These are phyloP conservation scores for Daedalea quercina DNA, from an alignment of 768 basidiomycete genomes.

Conservation along the genomic window DNA sequence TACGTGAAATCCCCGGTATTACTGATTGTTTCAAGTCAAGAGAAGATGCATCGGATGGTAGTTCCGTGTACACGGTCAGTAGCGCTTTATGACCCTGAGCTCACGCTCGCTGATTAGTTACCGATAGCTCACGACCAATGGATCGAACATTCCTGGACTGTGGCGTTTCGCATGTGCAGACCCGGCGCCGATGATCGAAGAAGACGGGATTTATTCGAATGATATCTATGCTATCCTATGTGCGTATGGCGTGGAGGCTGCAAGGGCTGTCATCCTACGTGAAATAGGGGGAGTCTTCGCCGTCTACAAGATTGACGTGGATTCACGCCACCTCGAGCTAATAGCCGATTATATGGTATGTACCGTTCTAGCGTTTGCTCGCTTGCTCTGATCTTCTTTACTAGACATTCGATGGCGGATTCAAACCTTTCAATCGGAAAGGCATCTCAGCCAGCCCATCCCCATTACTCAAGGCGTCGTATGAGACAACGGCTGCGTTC, in stretches of 20 bases:
- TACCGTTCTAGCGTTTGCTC: slow-evolving; percentile 1
- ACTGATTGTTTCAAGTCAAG: slow-evolving; percentile 77
- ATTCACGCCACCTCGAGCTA: slow-evolving; percentile 88
- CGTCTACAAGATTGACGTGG: slow-evolving; percentile 93
- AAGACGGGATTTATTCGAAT: slow-evolving; percentile 84
- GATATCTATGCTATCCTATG: slow-evolving; percentile 88
- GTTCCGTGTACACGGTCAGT: slow-evolving; percentile 41
- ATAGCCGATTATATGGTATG: slow-evolving; percentile 99
- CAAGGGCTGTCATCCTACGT: slow-evolving; percentile 80
- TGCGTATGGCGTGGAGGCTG: slow-evolving; percentile 97
- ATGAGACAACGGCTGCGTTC: slow-evolving; percentile 92
- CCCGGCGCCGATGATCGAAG: slow-evolving; percentile 51
- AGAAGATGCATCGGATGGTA: slow-evolving; percentile 48
- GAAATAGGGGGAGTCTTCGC: slow-evolving; percentile 92
- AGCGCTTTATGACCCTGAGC: not conserved
- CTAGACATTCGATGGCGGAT: slow-evolving; percentile 96
- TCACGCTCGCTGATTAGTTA: not conserved
- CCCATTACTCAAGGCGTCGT: slow-evolving; percentile 95
- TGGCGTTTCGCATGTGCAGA: slow-evolving; percentile 61
- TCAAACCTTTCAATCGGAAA: slow-evolving; percentile 96
- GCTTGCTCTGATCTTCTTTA: not conserved
- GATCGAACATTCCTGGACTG: slow-evolving; percentile 86
- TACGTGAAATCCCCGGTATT: slow-evolving; percentile 89
- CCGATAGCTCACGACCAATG: slow-evolving; percentile 74
- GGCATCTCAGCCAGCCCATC: slow-evolving; percentile 91